Conservation (phyloP, 2,329 filamentous ascomycete species). For the Aspergillus melleus region DNA sequence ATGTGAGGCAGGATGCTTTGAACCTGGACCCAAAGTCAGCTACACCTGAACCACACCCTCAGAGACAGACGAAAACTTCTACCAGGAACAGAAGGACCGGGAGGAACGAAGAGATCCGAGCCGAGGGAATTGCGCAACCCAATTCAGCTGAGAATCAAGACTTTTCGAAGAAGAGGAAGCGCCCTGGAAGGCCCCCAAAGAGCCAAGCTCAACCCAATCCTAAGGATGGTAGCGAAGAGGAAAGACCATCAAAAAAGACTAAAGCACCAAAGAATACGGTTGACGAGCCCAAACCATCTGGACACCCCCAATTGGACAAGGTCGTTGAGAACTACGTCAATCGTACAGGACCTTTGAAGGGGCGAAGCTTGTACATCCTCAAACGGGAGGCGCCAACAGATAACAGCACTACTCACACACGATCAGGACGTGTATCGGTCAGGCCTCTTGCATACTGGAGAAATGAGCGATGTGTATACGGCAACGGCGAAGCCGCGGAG, state of each 20-base stretch:
- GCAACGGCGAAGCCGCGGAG: constrained; percentile 58
- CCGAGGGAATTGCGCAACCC: constrained; percentile 15
- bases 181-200: constrained; percentile 35
- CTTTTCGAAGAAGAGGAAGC: constrained; percentile 26
- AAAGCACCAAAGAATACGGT: constrained; percentile 26
- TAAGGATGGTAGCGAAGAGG: constrained; percentile 21
- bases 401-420: constrained; percentile 61
- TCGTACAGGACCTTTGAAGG: constrained; percentile 47
- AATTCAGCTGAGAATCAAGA: constrained; percentile 18
- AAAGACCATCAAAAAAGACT: constrained; percentile 34
- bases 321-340: constrained; percentile 47
- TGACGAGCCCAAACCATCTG: constrained; percentile 25
- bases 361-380: constrained; percentile 51
- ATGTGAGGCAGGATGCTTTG: constrained; percentile 16
- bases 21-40: constrained; percentile 21
- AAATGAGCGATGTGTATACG: constrained; percentile 75
- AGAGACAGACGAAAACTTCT: constrained; percentile 13
- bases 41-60: constrained; percentile 13
- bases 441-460: constrained; percentile 83
- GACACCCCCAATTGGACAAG: constrained; percentile 40
- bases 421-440: constrained; percentile 76
- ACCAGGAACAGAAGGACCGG: constrained; percentile 21
- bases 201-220: constrained; percentile 17
- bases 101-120: constrained; percentile 6
- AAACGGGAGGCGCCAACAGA: constrained; percentile 55